Evolutionary conservation across 352 stramenopile species (phyloP), one percentile per base, ranked within the genome.

Genomic region (Pythium aristosporum): DNA sequence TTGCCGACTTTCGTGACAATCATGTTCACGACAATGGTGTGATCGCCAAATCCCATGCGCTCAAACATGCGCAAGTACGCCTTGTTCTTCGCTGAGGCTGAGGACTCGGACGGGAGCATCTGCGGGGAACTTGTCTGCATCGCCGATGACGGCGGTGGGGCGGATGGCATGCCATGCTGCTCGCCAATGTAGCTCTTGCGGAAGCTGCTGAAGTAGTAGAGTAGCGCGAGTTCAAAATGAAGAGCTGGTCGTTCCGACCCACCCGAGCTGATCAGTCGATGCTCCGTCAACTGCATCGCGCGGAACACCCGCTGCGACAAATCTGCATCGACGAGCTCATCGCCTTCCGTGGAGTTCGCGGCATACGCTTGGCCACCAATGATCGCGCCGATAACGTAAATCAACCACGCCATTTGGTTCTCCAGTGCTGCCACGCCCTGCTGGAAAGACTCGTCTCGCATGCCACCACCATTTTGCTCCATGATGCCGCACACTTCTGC

Each of bases 1-100:
- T 99, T 99, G 67, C 96, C 96, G 58, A 99, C 90, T 80, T 99
- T 99, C 36, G 94, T 99, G 28, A 99, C 92, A 67, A 99, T 98
- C 68, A 99, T 97, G 77, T 99, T 99, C 57, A 98, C 96, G 20
- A 99, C 96, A 46, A 94, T 81, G 36, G 92, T 98, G 77, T 99
- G 96, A 74, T 99, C 96, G 10, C 96, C 96, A 72, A 99, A 89
- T 52, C 93, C 96, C 80, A 99, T 92, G 56, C 94, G 86, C 58
- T 99, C 96, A 73, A 99, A 99, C 89, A 99, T 98, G 57, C 94
- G 88, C 74, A 97, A 78, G 74, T 98, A 99, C 43, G 97, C 87
- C 78, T 98, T 98, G 84, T 96, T 86, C 69, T 98, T 98, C 20
- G 80, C 92, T 9, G 91, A 96, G 49, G 92, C 81, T n/a, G 71